Evolutionary conservation across 257 asterid species (phyloP).

Genomic region (Nicotiana noctiflora): DNA sequence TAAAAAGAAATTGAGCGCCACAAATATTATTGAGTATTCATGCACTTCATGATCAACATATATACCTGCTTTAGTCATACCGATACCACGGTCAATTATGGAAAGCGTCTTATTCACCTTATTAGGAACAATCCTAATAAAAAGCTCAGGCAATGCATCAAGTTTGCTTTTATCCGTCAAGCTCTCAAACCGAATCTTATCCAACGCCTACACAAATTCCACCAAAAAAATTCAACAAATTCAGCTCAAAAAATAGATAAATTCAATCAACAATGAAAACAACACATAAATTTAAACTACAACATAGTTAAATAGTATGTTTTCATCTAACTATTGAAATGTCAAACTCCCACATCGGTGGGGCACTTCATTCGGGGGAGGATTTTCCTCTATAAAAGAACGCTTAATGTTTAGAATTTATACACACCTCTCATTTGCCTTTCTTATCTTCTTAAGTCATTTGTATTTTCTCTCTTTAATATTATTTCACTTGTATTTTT

Average conservation of each 20-base stretch:
- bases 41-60: no score
- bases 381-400: no score
- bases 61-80: background rate
- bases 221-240: background rate
- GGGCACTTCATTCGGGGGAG: no score
- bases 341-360: no score
- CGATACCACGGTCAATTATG: conserved; percentile 5
- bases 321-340: no score
- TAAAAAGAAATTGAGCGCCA: background rate
- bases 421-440: no score
- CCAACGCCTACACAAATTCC: background rate
- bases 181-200: background rate
- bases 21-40: no score
- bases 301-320: background rate
- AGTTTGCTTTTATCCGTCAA: background rate
- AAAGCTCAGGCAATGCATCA: conserved; percentile 12
- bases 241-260: background rate
- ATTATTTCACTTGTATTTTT: no score
- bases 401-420: no score
- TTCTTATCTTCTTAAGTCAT: no score
- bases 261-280: background rate
- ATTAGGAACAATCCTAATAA: conserved; percentile 16
- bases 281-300: background rate
- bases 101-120: conserved; percentile 11
- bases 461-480: no score